These are phyloP conservation scores for Theobroma cacao DNA, from an alignment of 345 rosid genomes.

Conservation along the genomic window DNA sequence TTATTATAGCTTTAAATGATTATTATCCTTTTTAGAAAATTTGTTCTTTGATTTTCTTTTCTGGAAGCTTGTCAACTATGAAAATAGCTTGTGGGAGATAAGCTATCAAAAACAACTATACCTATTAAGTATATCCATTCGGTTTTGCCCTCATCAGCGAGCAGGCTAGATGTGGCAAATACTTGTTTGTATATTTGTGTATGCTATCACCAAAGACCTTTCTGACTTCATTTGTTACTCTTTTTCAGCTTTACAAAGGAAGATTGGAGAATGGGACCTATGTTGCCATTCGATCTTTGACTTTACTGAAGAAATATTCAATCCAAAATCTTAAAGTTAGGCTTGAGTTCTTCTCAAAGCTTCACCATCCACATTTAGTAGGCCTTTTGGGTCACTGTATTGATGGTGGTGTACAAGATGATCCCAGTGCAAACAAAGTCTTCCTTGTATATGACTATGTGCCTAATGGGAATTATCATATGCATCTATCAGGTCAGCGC, in stretches of 20 bases:
- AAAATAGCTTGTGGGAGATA: background rate
- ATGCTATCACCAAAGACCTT: background rate
- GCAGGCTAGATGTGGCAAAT: background rate
- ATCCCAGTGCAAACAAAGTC: conserved; percentile 43
- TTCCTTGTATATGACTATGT: conserved; percentile 80
- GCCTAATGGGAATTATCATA: conserved; percentile 61
- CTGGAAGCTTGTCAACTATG: background rate
- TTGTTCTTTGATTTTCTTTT: background rate
- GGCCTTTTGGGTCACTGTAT: conserved; percentile 82
- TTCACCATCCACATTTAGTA: conserved; percentile 92
- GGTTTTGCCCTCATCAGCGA: background rate
- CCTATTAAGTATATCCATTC: background rate
- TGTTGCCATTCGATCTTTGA: conserved; percentile 62
- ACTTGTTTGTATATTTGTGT: background rate
- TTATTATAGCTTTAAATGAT: background rate
- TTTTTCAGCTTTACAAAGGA: conserved; percentile 79
- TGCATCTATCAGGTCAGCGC: conserved; percentile 73
- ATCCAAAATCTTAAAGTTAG: conserved; percentile 67
- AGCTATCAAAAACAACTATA: background rate
- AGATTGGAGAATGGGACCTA: conserved; percentile 71
- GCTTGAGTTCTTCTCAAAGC: conserved; percentile 77
- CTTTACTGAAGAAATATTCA: conserved; percentile 60
- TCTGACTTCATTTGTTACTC: conserved; percentile 12
- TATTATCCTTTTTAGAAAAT: background rate
- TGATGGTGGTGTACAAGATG: conserved; percentile 45